Percentiles rank a stretch among this genome's conserved stretches.
phyloP scores from a whole-genome alignment of 805 yeast genomes.

The Alloascoidea africana region DNA sequence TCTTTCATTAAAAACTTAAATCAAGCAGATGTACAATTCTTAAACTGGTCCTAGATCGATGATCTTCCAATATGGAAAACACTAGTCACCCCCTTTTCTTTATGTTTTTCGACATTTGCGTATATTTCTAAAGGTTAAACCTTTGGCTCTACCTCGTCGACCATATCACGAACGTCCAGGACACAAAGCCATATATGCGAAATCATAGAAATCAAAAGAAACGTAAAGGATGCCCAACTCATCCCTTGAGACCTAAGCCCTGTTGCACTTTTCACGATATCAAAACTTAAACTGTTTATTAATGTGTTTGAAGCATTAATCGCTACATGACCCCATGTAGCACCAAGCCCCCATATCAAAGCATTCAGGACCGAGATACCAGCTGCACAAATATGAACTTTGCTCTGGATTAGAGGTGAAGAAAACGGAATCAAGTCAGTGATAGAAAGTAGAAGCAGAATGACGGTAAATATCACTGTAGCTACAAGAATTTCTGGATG shows the following conservation, averaged over 20 bases:
- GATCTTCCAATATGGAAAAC: too few species aligned
- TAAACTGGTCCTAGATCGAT: too few species aligned
- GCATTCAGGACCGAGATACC: not conserved
- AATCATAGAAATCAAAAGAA: too few species aligned
- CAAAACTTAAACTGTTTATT: not conserved
- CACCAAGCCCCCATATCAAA: not conserved
- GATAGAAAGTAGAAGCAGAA: slow-evolving; percentile 24
- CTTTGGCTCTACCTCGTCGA: too few species aligned
- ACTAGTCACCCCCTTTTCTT: too few species aligned
- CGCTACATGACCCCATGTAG: not conserved
- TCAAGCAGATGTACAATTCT: too few species aligned
- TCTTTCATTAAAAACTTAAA: too few species aligned
- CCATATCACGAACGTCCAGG: too few species aligned
- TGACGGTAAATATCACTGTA: slow-evolving; percentile 26
- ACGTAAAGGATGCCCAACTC: not conserved
- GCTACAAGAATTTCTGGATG: slow-evolving; percentile 41
- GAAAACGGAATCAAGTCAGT: not conserved
- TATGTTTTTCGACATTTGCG: too few species aligned
- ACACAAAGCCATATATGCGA: too few species aligned
- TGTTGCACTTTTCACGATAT: not conserved
- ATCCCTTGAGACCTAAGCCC: not conserved
- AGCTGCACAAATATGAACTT: not conserved
- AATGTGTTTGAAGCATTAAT: not conserved
- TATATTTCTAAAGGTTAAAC: too few species aligned
- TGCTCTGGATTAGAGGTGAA: too few species aligned